Evolutionary conservation across 1,139 yeast species (phyloP).

Genomic region (Debaryomyces singareniensis): DNA sequence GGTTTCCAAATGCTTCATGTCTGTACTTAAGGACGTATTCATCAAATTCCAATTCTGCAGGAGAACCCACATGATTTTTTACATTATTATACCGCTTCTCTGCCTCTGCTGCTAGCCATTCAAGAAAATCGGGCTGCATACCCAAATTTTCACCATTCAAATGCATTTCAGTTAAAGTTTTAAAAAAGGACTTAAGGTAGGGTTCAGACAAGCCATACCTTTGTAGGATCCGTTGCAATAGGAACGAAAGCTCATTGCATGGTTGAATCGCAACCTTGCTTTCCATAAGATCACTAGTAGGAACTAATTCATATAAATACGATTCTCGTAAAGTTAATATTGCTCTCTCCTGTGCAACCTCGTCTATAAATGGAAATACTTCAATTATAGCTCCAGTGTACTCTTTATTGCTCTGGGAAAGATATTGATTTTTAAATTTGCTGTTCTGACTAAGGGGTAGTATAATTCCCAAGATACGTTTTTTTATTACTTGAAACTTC

Average conservation of each 20-base stretch:
- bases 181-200: slow-evolving; percentile 38
- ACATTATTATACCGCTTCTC: slow-evolving; percentile 27
- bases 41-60: slow-evolving; percentile 32
- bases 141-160: slow-evolving; percentile 14
- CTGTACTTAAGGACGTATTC: slow-evolving; percentile 50
- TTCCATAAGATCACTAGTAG: slow-evolving; percentile 11
- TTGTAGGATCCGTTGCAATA: slow-evolving; percentile 23
- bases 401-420: not conserved
- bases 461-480: slow-evolving; percentile 43
- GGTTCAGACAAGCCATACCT: slow-evolving; percentile 21
- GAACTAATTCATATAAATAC: slow-evolving; percentile 15
- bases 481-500: slow-evolving; percentile 28
- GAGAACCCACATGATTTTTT: slow-evolving; percentile 21
- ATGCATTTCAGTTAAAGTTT: slow-evolving; percentile 36
- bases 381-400: slow-evolving; percentile 13
- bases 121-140: slow-evolving; percentile 34
- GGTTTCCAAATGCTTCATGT: slow-evolving; percentile 75
- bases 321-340: slow-evolving; percentile 38
- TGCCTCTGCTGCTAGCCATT: slow-evolving; percentile 58
- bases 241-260: slow-evolving; percentile 20
- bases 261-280: slow-evolving; percentile 18
- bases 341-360: slow-evolving; percentile 25
- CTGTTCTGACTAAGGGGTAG: slow-evolving; percentile 33
- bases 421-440: slow-evolving; percentile 14
- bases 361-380: slow-evolving; percentile 22